Evolutionary conservation across 2,329 filamentous ascomycete species (phyloP), one percentile per base, ranked within the genome.

Genomic region (Paraphoma sp.): DNA sequence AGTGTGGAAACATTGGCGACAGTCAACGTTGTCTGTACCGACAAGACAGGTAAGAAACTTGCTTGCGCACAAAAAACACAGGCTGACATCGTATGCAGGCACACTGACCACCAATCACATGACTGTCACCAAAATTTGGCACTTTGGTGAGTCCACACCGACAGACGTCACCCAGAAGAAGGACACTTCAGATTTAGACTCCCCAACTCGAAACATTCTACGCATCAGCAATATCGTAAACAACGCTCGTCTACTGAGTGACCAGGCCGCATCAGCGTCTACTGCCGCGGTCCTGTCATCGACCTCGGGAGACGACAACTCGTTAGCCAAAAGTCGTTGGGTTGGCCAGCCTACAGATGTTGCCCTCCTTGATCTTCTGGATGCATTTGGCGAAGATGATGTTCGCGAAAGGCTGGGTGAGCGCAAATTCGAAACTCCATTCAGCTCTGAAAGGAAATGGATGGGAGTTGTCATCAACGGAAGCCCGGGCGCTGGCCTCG

Each of bases 1-100:
- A 98, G 95, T 76, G 96, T 99, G 8, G 95, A 99, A 76, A 99
- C 95, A 0, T 81, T 99, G 5, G 96, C 96, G 8, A 97, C 93
- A n/a, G 95, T 99, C 56, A 99, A 98, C 70, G 93, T 99, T n/a
- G 92, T 99, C 6, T 99, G 96, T 80, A 97, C 93, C 65, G 95
- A 99, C 82, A 99, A 99, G 80, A 99, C 95, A 43, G 92, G 87
- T 87, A 36, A 36, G 33, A 36, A 78, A 54, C 64, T 59, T 17
- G 11, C 4, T 16, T 23, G 23, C 3, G 17, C 7, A n/a, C 12
- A 16, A 16, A 12, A 29, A 44, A 16, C 23, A 7, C 11, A n/a
- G 29, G 16, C 38, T 44, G 28, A 48, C 60, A 40, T 51, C 23
- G 7, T 45, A 6, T 45, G 8, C 14, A 89, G 89, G 94, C 31